Evolutionary conservation across 2,329 filamentous ascomycete species (phyloP), one percentile per base, ranked within the genome.

Genomic region (Pseudogymnoascus sp.): DNA sequence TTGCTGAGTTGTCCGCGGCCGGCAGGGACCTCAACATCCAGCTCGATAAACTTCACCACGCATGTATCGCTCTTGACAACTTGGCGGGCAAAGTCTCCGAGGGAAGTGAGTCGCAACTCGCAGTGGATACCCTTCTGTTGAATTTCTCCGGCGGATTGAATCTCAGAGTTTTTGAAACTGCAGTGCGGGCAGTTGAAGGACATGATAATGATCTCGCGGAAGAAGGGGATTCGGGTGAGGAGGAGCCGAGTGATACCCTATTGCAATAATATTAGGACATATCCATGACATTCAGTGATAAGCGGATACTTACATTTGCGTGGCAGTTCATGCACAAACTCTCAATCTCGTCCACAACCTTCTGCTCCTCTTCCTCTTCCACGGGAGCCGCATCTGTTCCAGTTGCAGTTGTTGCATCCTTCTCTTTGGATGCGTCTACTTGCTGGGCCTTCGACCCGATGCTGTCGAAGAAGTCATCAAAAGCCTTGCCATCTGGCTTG

Each of bases 121-220:
- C 93, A 96, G 73, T 89, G 90, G 17, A 85, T 82, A 61, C 94
- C 94, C 71, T 90, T 90, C 69, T 92, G 88, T 77, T 97, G 94
- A 65, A 97, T 93, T 69, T 92, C 85, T 65, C 92, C 92, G 29
- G 94, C 94, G 7, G 92, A 87, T 74, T 97, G 93, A 69, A 99
- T 89, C 70, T 97, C 93, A 75, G 92, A 92, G 79, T 97, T 96
- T 67, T 89, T 86, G 77, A 93, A 88, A 72, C 86, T 80, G 79
- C 94, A 99, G 76, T 97, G 85, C 5, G 91, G 86, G 80, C 94
- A 99, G 67, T 85, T 84, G 76, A 99, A 99, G 65, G 93, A 97
- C 87, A 97, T 96, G 75, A 99, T 85, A 71, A 99, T 91, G 66
- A 99, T 87, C 75, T 99, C 93, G 78, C 92, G 91, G 81, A 99